Evolutionary conservation across 805 yeast species (phyloP), one percentile per base, ranked within the genome.

Genomic region (Wickerhamiella spandovensis): DNA sequence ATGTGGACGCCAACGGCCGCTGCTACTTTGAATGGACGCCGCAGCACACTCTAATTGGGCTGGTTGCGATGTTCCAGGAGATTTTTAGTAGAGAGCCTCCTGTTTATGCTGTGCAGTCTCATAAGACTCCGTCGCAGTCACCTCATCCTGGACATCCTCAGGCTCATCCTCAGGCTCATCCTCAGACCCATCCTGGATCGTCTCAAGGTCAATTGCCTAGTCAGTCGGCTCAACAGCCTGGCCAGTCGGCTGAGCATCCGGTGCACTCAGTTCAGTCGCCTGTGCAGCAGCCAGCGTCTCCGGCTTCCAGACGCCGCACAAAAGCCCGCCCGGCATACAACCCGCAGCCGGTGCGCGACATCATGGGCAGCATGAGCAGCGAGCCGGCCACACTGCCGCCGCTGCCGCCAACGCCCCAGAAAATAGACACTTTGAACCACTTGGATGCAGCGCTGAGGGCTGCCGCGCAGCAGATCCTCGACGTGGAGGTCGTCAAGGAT

Each of bases 1-100:
- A 75, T 56, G 76, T 85, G 3, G 95, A 84, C 63, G 65, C 76
- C 13, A 83, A 73, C 63, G 96, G 96, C 1, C 66, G 68, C 44
- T 73, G 86, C 48, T 83, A 80, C 61, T 81, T 80, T n/a, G 68
- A 66, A 24, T 84, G 94, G 95, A 57, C 56, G 22, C 68, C 54
- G 50, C 65, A 42, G 18, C 55, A 53, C 3, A 56, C 66, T 47
- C 54, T 76, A 18, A 30, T 64, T 2, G 66, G 57, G 20, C 55
- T 74, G 21, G 56, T 70, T 37, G 56, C 58, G 2, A 57, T 67
- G 15, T 55, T 73, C 48, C 53, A 63, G 5, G 62, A 58, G 5
- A 60, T 66, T 30, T 71, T 79, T 59, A 56, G 67, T 22, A 58
- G 61, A 43, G 72, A 72, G 45, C 67, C 73, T 2, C 81, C 82